Percentiles rank a stretch among this genome's conserved stretches.
These are phyloP conservation scores for Dimargaris cristalligena DNA, from an alignment of 192 early-diverging fungal genomes.

Conservation along the genomic window DNA sequence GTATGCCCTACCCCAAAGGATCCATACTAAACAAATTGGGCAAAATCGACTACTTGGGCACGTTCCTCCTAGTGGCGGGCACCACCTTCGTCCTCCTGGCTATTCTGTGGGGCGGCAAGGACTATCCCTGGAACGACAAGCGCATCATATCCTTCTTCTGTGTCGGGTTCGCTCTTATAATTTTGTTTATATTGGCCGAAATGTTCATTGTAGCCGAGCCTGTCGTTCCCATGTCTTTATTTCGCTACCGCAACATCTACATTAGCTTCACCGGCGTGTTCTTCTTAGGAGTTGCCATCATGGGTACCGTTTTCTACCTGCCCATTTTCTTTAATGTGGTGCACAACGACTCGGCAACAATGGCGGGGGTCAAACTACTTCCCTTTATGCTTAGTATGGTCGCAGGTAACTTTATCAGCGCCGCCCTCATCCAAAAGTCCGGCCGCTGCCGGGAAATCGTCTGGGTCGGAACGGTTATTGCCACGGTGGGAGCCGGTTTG, in stretches of 20 bases:
- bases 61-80: conserved; percentile 27
- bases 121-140: conserved; percentile 38
- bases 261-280: conserved; percentile 29
- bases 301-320: conserved; percentile 37
- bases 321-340: conserved; percentile 48
- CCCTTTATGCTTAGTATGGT: conserved; percentile 41
- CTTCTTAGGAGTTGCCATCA: conserved; percentile 37
- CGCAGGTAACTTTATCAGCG: conserved; percentile 31
- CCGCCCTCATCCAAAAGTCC: conserved; percentile 31
- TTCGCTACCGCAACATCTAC: conserved; percentile 37
- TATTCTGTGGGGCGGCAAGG: conserved; percentile 42
- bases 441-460: conserved; percentile 32
- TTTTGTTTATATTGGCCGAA: conserved; percentile 17
- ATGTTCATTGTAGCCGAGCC: conserved; percentile 37
- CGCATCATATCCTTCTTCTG: conserved; percentile 36
- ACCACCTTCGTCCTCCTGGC: conserved; percentile 37
- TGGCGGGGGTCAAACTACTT: conserved; percentile 40
- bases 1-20: conserved; percentile 22
- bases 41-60: conserved; percentile 42
- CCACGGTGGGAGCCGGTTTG: conserved; percentile 34
- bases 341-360: conserved; percentile 31
- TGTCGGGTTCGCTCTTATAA: conserved; percentile 13
- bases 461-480: conserved; percentile 31
- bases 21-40: conserved; percentile 33
- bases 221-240: conserved; percentile 30